phyloP scores from a whole-genome alignment of 179 eudicot species.

The Silene coronaria region DNA sequence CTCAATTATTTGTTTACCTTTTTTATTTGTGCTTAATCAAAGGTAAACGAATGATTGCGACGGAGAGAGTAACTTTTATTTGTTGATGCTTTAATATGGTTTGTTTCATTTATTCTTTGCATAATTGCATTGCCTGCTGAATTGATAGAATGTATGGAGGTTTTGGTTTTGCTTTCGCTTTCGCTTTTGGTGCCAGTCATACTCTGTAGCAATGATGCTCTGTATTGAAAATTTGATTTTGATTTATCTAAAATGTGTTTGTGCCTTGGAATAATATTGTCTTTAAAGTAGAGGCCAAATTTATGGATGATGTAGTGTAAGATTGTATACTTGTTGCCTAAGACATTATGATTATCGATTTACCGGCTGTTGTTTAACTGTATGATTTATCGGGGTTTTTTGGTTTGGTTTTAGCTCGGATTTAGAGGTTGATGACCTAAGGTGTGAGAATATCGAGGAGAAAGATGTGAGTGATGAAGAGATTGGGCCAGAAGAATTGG shows the following conservation, averaged over 20 bases:
- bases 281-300: not conserved
- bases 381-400: constrained; percentile 6
- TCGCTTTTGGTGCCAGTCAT: not conserved
- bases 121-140: not conserved
- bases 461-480: constrained; percentile 92
- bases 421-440: constrained; percentile 69
- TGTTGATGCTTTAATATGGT: not conserved
- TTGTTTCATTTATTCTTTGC: not conserved
- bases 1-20: too few species aligned
- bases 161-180: not conserved
- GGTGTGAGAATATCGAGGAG: constrained; percentile 59
- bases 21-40: too few species aligned
- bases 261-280: not conserved
- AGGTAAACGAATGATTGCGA: too few species aligned
- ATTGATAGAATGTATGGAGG: not conserved
- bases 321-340: not conserved
- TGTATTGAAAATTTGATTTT: not conserved
- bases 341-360: not conserved
- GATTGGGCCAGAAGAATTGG: constrained; percentile 66
- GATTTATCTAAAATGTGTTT: not conserved
- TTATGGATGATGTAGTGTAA: not conserved
- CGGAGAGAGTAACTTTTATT: not conserved
- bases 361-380: not conserved
- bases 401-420: constrained; percentile 52
- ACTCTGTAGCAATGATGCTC: not conserved